Percentiles rank a stretch among this genome's conserved stretches.
Conservation (phyloP, 1,284 basidiomycete genomes). For the Apiotrichum laibachii region DNA sequence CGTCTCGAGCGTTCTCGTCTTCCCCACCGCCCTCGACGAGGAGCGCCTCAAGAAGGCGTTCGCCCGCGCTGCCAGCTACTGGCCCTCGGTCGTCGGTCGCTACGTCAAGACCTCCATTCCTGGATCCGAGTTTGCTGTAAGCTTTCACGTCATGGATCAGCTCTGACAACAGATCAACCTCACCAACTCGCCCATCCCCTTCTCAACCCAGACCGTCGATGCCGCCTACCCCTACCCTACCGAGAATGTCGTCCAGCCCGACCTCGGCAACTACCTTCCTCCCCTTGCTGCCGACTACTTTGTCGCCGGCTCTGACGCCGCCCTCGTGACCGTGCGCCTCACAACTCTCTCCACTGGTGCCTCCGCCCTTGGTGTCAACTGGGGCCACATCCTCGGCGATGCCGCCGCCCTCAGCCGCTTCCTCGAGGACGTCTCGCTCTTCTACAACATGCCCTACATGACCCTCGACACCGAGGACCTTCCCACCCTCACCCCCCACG, state of each 20-base stretch:
- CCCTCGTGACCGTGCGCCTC: constrained; percentile 25
- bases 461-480: constrained; percentile 21
- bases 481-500: constrained; percentile 23
- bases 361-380: constrained; percentile 28
- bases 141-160: background rate
- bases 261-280: constrained; percentile 20
- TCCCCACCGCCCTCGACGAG: constrained; percentile 25
- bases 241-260: constrained; percentile 23
- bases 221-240: constrained; percentile 16
- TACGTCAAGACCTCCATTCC: constrained; percentile 19
- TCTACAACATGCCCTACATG: constrained; percentile 26
- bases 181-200: constrained; percentile 31
- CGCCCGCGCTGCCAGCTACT: constrained; percentile 17
- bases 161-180: constrained; percentile 20
- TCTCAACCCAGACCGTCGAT: constrained; percentile 22
- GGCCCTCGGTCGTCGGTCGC: constrained; percentile 27
- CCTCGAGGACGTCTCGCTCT: constrained; percentile 24
- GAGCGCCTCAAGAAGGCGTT: constrained; percentile 25
- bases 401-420: constrained; percentile 22
- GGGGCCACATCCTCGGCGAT: constrained; percentile 29
- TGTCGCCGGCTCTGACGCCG: constrained; percentile 20
- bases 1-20: constrained; percentile 23
- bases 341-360: constrained; percentile 17
- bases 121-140: constrained; percentile 20
- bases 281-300: constrained; percentile 17